Percentiles rank a stretch among this genome's conserved stretches.
phyloP scores from a whole-genome alignment of 2,329 filamentous ascomycete species.

The Microsporum ferrugineum region DNA sequence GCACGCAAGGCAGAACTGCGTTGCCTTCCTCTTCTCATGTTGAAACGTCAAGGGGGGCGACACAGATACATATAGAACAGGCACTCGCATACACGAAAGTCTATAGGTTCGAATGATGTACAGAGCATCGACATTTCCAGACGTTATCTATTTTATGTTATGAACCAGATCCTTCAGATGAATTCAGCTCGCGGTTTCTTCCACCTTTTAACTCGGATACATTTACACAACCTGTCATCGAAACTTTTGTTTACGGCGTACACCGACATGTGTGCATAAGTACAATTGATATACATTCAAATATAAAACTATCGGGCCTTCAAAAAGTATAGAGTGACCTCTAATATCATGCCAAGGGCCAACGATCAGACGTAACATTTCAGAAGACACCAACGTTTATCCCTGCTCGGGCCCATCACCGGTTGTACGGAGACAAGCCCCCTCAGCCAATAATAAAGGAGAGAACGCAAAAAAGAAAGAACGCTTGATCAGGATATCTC shows the following conservation, averaged over 20 bases:
- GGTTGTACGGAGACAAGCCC: background rate
- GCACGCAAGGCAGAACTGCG: background rate
- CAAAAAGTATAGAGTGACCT: background rate
- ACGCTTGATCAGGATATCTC: background rate
- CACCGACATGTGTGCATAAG: background rate
- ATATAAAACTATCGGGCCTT: background rate
- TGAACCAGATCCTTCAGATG: background rate
- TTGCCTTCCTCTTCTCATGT: background rate
- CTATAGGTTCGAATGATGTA: background rate
- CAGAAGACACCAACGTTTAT: background rate
- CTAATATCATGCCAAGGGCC: background rate
- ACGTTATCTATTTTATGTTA: background rate
- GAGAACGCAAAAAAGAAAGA: background rate
- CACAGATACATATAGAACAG: background rate
- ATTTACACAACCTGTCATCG: background rate
- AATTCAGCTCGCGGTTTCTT: background rate
- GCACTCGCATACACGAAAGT: conserved; percentile 2
- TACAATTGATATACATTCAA: background rate
- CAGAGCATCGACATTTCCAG: background rate
- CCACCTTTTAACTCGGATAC: background rate
- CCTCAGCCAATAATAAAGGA: background rate
- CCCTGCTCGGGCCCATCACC: background rate
- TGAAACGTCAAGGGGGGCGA: background rate
- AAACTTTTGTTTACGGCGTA: background rate
- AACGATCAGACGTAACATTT: background rate